Conservation (phyloP, 495 filamentous ascomycete species). For the Evernia prunastri region DNA sequence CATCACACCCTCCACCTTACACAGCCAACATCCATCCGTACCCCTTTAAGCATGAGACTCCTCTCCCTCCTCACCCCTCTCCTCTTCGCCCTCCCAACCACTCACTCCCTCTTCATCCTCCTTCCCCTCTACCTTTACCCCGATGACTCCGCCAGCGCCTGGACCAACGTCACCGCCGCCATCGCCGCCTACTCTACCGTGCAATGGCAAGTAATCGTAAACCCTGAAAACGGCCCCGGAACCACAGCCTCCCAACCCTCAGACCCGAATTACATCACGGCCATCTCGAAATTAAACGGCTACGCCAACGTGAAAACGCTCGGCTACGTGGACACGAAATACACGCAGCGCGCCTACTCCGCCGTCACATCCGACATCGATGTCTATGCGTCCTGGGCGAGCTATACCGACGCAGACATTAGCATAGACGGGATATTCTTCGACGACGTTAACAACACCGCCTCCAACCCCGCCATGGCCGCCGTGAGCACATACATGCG, state of each 20-base stretch:
- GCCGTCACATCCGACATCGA: conserved; percentile 36
- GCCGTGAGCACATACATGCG: conserved; percentile 11
- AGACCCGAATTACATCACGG: conserved; percentile 31
- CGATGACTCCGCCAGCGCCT: conserved; percentile 29
- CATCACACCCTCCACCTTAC: background rate
- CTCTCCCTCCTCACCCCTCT: conserved; percentile 5
- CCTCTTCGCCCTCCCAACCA: conserved; percentile 7
- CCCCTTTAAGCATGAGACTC: background rate
- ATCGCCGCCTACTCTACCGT: conserved; percentile 34
- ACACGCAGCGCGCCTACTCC: conserved; percentile 28
- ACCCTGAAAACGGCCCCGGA: conserved; percentile 44
- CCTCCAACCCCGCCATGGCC: background rate
- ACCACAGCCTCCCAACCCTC: conserved; percentile 25
- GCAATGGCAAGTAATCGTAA: conserved; percentile 40
- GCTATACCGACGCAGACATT: conserved; percentile 30
- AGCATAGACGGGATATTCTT: conserved; percentile 44
- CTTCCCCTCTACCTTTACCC: conserved; percentile 45
- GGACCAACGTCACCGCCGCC: conserved; percentile 36
- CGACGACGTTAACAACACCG: conserved; percentile 36
- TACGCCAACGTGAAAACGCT: conserved; percentile 40
- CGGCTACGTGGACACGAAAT: conserved; percentile 44
- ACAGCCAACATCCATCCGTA: background rate
- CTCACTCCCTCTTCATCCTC: conserved; percentile 11
- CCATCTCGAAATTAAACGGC: conserved; percentile 36
- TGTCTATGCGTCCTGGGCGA: conserved; percentile 39